Conservation (phyloP, 2,329 filamentous ascomycete species). For the Sporothrix humicola region DNA sequence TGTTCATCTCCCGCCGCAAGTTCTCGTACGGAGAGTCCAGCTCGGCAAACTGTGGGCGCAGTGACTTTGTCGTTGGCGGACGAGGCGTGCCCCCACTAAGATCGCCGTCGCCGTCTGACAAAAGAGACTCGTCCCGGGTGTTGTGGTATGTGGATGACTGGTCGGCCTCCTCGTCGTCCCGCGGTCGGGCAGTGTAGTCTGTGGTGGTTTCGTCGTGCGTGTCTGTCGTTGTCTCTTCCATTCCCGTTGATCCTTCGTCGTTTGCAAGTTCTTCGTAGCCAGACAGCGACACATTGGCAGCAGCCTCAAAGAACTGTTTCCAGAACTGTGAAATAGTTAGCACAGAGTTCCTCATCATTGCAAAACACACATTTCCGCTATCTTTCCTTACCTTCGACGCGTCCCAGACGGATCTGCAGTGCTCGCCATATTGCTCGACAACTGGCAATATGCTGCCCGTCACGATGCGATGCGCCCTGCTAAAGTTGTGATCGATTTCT, state of each 20-base stretch:
- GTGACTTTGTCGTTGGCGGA: slow-evolving; percentile 57
- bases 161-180: slow-evolving; percentile 49
- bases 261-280: slow-evolving; percentile 85
- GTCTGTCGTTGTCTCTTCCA: slow-evolving; percentile 57
- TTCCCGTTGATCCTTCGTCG: slow-evolving; percentile 60
- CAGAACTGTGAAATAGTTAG: slow-evolving; percentile 70
- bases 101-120: slow-evolving; percentile 65
- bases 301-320: slow-evolving; percentile 99
- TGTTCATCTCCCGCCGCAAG: slow-evolving; percentile 69
- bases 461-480: slow-evolving; percentile 92
- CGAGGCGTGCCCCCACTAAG: slow-evolving; percentile 72
- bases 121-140: slow-evolving; percentile 66
- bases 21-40: slow-evolving; percentile 79
- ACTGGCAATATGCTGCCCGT: slow-evolving; percentile 91
- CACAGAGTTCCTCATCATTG: neutral
- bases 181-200: slow-evolving; percentile 45
- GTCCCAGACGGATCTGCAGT: slow-evolving; percentile 94
- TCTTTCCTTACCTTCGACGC: slow-evolving; percentile 75
- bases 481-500: slow-evolving; percentile 99
- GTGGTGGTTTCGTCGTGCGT: slow-evolving; percentile 61
- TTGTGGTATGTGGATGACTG: slow-evolving; percentile 44
- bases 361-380: neutral
- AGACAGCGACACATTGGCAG: slow-evolving; percentile 93
- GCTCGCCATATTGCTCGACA: slow-evolving; percentile 92
- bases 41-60: slow-evolving; percentile 62